Evolutionary conservation across 306 rosid species (phyloP), one percentile per base, ranked within the genome.

Genomic region (Nissolia schottii): DNA sequence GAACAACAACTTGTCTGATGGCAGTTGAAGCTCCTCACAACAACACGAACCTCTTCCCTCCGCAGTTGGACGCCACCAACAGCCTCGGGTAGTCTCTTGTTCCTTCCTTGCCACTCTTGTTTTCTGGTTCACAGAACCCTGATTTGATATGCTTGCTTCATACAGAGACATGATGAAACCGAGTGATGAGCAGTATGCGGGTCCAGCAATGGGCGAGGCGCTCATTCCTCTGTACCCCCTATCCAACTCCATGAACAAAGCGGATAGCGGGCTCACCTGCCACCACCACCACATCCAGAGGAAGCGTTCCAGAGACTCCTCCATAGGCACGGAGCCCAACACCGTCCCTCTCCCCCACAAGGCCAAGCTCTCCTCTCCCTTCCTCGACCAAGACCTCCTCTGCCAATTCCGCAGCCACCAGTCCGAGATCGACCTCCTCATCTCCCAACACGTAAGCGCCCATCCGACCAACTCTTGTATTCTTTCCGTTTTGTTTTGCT

Each of bases 21-120:
- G 96, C 96, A 38, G 96, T 92, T 84, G 91, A 88, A 78, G 83
- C 96, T 45, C 81, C 67, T 2, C 87, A 77, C 70, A 73, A 73
- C 15, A 86, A 77, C 70, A 73, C 74, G n/a, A 77, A 77, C 50
- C 81, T 70, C 61, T 60, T 79, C 37, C 79, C 90, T 51, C 60
- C 89, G n/a, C 89, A 83, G 63, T 75, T 82, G n/a, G n/a, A n/a
- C 16, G 67, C 81, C 28, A 18, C 68, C 32, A 67, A 78, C 43
- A 45, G 20, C 43, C 43, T 8, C 43, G 11, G 43, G 43, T 37
- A 4, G 6, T 18, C 1, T 0, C 49, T 1, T 11, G 22, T 46
- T 46, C 20, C 5, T 10, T 13, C 24, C 15, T 24, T 28, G n/a
- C n/a, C n/a, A n/a, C n/a, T 23, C 6, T 24, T 24, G 2, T 37